These are phyloP conservation scores for Talaromyces rugulosus DNA, from an alignment of 2,329 filamentous ascomycete genomes.

Conservation along the genomic window DNA sequence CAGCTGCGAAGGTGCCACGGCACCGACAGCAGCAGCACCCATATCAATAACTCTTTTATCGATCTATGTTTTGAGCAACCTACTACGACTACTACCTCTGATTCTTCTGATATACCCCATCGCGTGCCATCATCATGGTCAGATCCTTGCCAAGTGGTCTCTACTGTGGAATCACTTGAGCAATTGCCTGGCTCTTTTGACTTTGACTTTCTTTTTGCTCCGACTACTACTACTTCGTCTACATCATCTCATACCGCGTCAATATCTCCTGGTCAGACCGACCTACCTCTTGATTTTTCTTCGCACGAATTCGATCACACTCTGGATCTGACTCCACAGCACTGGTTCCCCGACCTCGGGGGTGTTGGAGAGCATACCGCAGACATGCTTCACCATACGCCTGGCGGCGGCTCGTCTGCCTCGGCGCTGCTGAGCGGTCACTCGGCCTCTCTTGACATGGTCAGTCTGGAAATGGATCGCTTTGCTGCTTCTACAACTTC, in stretches of 20 bases:
- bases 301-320: neutral
- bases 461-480: slow-evolving; percentile 6
- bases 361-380: neutral
- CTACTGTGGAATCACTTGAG: slow-evolving; percentile 8
- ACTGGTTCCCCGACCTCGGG: neutral
- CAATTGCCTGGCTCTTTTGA: slow-evolving; percentile 10
- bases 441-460: slow-evolving; percentile 2
- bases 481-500: slow-evolving; percentile 6
- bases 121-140: slow-evolving; percentile 10
- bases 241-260: neutral
- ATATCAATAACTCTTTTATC: slow-evolving; percentile 5
- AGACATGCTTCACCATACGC: neutral
- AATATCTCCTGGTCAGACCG: neutral
- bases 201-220: slow-evolving; percentile 5
- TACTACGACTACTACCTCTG: slow-evolving; percentile 7
- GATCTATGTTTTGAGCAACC: slow-evolving; percentile 13
- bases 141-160: slow-evolving; percentile 2
- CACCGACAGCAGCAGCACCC: neutral
- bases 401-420: neutral
- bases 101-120: slow-evolving; percentile 2
- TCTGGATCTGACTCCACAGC: neutral
- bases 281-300: slow-evolving; percentile 8
- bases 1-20: slow-evolving; percentile 1
- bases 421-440: neutral
- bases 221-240: slow-evolving; percentile 2